Evolutionary conservation across 2,329 filamentous ascomycete species (phyloP), one percentile per base, ranked within the genome.

Genomic region (Hyphodiscus sp.): DNA sequence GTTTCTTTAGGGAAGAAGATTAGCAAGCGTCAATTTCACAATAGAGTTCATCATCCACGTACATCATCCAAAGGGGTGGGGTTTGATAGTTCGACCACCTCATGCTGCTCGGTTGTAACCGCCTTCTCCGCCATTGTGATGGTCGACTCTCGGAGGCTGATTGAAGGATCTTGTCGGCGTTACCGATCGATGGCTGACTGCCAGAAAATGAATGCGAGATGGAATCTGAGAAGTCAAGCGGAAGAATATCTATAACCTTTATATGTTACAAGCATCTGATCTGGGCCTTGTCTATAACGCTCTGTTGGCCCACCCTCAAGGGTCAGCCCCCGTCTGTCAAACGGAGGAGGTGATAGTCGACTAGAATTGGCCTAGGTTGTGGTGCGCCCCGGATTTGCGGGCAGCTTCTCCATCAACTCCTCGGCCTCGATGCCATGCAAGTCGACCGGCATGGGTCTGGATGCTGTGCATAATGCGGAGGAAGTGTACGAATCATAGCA

Each of bases 301-400:
- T 48, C 45, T 19, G 19, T 19, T 42, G 52, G 53, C 45, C 42
- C 51, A 46, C 48, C 45, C 52, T 46, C 45, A 54, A 45, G 41
- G 23, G 19, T 29, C 47, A 30, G 26, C 19, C 47, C 43, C 43
- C 41, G 54, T n/a, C 33, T 38, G 16, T n/a, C 33, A 38, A n/a
- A 38, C 33, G 33, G 33, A n/a, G 16, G 16, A 38, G 33, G 33
- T 38, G 33, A 43, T 54, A 55, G n/a, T 53, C 45, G 50, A 47
- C 43, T 50, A 54, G 51, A 57, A 15, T 23, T 45, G 49, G 18
- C 23, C 30, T 23, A 20, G 50, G 26, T 20, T 50, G 33, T 50
- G 15, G 20, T 45, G 11, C 18, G 23, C 57, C 58, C 58, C 60
- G 60, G 60, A 61, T 59, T 61, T 51, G 53, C 58, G 58, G 57